phyloP scores from a whole-genome alignment of 768 basidiomycete species.

The Tephrocybe sp. region DNA sequence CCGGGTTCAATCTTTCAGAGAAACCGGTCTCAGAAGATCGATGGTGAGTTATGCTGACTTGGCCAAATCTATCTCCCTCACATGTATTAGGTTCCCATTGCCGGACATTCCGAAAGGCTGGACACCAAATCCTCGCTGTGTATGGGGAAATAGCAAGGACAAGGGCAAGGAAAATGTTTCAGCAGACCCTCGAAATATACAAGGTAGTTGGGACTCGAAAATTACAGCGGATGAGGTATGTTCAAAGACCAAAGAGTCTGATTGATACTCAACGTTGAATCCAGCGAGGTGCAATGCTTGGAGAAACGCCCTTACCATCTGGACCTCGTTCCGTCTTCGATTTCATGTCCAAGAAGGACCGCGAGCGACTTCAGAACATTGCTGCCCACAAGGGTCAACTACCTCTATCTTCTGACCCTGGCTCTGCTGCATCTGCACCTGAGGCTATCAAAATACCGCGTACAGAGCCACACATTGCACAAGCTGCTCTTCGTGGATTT shows the following conservation, averaged over 20 bases:
- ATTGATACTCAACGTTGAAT: background rate
- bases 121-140: conserved; percentile 78
- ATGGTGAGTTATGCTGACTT: conserved; percentile 47
- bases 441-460: conserved; percentile 45
- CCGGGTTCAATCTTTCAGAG: conserved; percentile 73
- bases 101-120: conserved; percentile 83
- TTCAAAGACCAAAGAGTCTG: conserved; percentile 2
- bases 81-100: conserved; percentile 67
- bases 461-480: conserved; percentile 76
- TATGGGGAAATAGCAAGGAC: conserved; percentile 62
- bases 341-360: conserved; percentile 89
- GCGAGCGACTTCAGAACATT: conserved; percentile 76
- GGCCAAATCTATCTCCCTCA: background rate
- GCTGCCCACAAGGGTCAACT: conserved; percentile 30
- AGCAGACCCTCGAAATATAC: conserved; percentile 27
- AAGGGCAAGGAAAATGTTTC: conserved; percentile 49
- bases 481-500: conserved; percentile 87
- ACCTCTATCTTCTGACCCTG: conserved; percentile 17
- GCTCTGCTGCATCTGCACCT: conserved; percentile 26
- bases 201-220: conserved; percentile 52
- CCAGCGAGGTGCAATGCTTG: conserved; percentile 83
- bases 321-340: conserved; percentile 88
- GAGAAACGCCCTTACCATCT: conserved; percentile 73
- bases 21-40: conserved; percentile 68
- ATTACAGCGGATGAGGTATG: conserved; percentile 77